Evolutionary conservation across 305 asterid genomes (phyloP), one percentile per base, ranked within the genome.

Genomic region (Rubia balearica): DNA sequence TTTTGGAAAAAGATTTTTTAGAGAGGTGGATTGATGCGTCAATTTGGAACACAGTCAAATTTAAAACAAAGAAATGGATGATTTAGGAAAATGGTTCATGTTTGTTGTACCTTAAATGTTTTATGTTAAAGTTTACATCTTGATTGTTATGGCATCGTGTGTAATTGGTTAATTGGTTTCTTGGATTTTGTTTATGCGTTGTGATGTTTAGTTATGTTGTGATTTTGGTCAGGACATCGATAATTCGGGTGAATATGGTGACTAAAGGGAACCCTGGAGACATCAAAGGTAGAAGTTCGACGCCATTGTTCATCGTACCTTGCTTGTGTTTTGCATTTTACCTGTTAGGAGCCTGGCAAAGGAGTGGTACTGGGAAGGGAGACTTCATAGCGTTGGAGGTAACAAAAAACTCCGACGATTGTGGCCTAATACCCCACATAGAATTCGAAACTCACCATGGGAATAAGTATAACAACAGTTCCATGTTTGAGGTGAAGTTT

Each of bases 291-390:
- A 81, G 76, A 68, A 76, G 63, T 67, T 68, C 81, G 22, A 62
- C 67, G 45, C 68, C 82, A n/a, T 56, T 83, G 60, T 65, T 83
- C 53, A 69, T 79, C 7, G 71, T 78, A 57, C 83, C 81, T 9
- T 80, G 73, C 19, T 77, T 83, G 8, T 83, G 85, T 73, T 67
- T 78, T 77, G 76, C 66, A 69, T 83, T 83, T 78, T 83, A 75
- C 66, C 73, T 77, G 51, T 66, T 83, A 19, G 84, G 83, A 75
- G 85, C 84, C 60, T 83, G 87, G 87, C 79, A 83, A 60, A 81
- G 72, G 73, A 81, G 85, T 61, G 87, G 87, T 46, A 77, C 77
- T 24, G 85, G 85, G 24, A 83, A 79, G 79, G 87, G 87, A 73
- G 87, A 83, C 63, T 73, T 69, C 46, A 83, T 83, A 72, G 87